Base-by-base conservation (phyloP, 345 rosid genomes). In the Cochlearia excelsa region DNA sequence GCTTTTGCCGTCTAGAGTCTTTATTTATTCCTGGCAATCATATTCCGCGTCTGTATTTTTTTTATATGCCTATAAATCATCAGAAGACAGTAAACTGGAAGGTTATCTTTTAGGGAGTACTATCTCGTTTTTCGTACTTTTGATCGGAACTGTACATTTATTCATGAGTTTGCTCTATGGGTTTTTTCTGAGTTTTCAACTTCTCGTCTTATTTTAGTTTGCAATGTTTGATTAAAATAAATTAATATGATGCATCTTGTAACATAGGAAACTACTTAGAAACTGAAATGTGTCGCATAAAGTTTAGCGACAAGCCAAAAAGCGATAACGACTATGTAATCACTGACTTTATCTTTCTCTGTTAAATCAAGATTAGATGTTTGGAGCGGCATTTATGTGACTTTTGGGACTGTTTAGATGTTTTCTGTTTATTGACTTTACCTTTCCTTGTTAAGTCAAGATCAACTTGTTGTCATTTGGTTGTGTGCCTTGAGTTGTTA, bases 401-500 rank as follows among this genome's bases (percentile, higher is more conserved):
- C 16, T 26, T 58, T 67, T 51, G 37, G 51, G 59, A 35, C 53
- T 35, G 28, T 16, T 26, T 44, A 44, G 27, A 35, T 67, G 66
- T 30, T 51, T 57, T 11, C 2, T 50, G 28, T 27, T 30, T 29
- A 33, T 66, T 44, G 37, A 35, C 23, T 39, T 46, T 37, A 54
- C 49, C 45, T 11, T 9, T 39, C 30, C 31, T 35, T 48, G 29
- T 16, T 29, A 41, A 26, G 26, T 57, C 30, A 31, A 47, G 56
- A 41, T 41, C 63, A 49, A 10, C 37, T 47, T 54, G 39, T 37
- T 65, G 10, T 45, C 4, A 7, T 59, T 59, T 49, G 56, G 8
- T 61, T 61, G 57, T 40, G 29, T 61, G 46, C 37, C 35, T 60
- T 60, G 16, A 34, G 46, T 47, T 61, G 38, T 61, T 27, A 9